Conservation (phyloP, 2,329 filamentous ascomycete genomes). For the Leptographium radiaticola region DNA sequence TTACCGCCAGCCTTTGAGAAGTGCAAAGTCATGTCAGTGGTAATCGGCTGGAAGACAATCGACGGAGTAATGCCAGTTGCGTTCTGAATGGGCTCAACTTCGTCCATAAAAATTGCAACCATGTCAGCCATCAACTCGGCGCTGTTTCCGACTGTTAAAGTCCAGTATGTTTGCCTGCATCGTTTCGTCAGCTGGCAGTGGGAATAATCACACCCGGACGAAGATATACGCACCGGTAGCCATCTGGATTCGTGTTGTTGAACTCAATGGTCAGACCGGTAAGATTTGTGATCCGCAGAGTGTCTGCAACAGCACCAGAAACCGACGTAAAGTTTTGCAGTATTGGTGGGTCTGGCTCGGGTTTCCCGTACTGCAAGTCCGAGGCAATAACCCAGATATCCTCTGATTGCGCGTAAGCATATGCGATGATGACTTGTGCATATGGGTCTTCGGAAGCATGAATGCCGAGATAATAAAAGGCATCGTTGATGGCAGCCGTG, state of each 20-base stretch:
- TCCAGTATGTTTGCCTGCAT: conserved; percentile 2
- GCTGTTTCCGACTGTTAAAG: conserved; percentile 5
- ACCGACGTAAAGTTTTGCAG: conserved; percentile 1
- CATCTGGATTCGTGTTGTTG: conserved; percentile 1
- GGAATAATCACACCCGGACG: not conserved
- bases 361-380: conserved; percentile 1
- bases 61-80: conserved; percentile 1
- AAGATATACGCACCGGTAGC: not conserved
- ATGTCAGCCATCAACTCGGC: conserved; percentile 9
- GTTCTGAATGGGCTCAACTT: conserved; percentile 3
- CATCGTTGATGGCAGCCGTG: conserved; percentile 13
- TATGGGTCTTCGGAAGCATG: conserved; percentile 15
- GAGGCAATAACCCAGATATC: not conserved
- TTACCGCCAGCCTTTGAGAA: conserved; percentile 27
- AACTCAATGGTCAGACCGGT: not conserved
- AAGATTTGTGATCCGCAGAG: not conserved
- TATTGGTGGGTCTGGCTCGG: not conserved
- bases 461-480: conserved; percentile 3
- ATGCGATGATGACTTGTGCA: conserved; percentile 2
- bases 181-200: not conserved
- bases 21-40: conserved; percentile 16
- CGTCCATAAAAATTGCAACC: conserved; percentile 3
- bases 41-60: conserved; percentile 6
- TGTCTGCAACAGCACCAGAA: not conserved
- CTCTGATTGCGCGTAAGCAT: not conserved